Base-by-base conservation (phyloP, 345 rosid genomes). In the Reutealis trisperma region DNA sequence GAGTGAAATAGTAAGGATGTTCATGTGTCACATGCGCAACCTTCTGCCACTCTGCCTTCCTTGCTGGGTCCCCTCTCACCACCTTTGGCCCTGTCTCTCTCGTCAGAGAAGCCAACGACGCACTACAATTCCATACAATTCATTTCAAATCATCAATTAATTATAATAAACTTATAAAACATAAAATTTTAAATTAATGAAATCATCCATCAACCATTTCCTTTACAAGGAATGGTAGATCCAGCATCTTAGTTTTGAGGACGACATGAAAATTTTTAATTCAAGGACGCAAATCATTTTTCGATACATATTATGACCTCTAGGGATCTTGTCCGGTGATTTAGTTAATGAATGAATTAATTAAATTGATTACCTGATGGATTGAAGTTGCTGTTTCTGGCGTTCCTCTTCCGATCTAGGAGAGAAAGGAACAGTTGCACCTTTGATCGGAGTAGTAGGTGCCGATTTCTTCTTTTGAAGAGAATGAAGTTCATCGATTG, bases 41-140 rank as follows among this genome's bases (percentile, higher is more conserved):
- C 80, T 79, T 80, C 13, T 87, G 88, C 13, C 87, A 80, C 65
- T 88, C 94, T 4, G 85, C 74, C 74, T 85, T 88, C 85, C 89
- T 84, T 47, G 90, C 89, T 2, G 97, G 98, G 78, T 96, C 99
- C 49, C 99, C 99, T 78, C n/a, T 87, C 75, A 96, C 95, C 71
- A 96, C 41, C 85, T 85, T 86, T 6, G 99, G 99, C 67, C 99
- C 99, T 2, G 98, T 91, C 77, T 89, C 99, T 81, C 99, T 84
- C 63, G 96, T 89, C 81, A 92, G 78, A 32, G 99, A 96, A 1
- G 99, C 99, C 89, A 96, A 84, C 4, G 99, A 96, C 21, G 99
- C 98, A 85, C 99, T 96, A 85, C 15, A 52, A 52, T 12, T 16
- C 1, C 34, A 6, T 24, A 47, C 41, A 25, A 11, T 6, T 61